Base-by-base conservation (phyloP, 2,329 filamentous ascomycete genomes). In the Cytospora piceae region DNA sequence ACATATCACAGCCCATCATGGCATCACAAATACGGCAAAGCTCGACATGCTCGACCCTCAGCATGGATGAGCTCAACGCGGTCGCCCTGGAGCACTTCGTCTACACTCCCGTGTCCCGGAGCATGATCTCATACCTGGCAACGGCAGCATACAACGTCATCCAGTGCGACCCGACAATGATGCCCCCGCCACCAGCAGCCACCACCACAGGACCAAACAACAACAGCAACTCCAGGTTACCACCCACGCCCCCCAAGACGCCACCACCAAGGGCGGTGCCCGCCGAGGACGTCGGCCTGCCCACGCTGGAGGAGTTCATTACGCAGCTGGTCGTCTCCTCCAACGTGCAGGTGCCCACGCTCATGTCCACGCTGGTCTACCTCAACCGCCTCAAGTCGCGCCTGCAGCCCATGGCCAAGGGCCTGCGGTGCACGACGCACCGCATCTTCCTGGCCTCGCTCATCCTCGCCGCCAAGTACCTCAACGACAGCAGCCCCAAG, bases 401-500 rank as follows among this genome's bases (percentile, higher is more conserved):
- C 72, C 88, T 99, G 32, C 94, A 96, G 71, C 92, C 94, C 66
- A 93, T 97, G 75, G 94, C 95, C 72, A 97, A 97, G 81, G 95
- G 95, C 70, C 92, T 98, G 80, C 90, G 91, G 73, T 98, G 95
- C 84, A 98, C 95, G 29, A 93, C 94, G 56, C 95, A 99, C 83
- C 91, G 95, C 73, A 98, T 99, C 84, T 98, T 99, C 81, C 86
- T 99, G 58, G 94, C 92, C 52, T 83, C 91, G 20, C 88, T 94
- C 71, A 95, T 95, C 74, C 83, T 90, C 55, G 89, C 95, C 1
- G 94, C 95, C 72, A 99, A 99, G 88, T 97, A 97, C 78, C 86
- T 98, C 72, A 98, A 99, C 78, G 95, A 98, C 83, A 97, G 93
- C 68, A 97, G 93, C 15, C 95, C 95, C 69, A 98, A 98, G 89